These are phyloP conservation scores for Elaphomyces granulatus DNA, from an alignment of 495 filamentous ascomycete genomes.

Conservation along the genomic window DNA sequence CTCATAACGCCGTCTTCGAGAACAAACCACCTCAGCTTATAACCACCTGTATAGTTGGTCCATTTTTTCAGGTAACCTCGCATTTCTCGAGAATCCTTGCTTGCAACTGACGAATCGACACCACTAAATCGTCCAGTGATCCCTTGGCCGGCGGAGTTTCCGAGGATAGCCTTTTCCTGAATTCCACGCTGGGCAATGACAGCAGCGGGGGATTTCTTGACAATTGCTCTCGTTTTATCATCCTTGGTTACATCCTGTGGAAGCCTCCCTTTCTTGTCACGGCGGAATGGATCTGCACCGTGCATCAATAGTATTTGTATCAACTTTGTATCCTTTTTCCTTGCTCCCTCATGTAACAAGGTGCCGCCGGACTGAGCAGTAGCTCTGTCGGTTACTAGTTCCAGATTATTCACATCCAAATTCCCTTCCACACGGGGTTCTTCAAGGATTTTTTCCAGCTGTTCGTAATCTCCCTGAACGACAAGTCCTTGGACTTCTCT, in stretches of 20 bases:
- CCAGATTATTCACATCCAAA: constrained; percentile 78
- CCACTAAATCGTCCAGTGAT: constrained; percentile 35
- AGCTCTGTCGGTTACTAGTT: constrained; percentile 66
- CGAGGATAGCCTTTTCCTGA: constrained; percentile 90
- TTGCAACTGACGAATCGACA: constrained; percentile 49
- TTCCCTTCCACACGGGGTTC: constrained; percentile 72
- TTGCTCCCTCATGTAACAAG: constrained; percentile 83
- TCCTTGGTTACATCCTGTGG: constrained; percentile 97
- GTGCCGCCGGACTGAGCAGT: constrained; percentile 71
- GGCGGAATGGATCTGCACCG: constrained; percentile 91
- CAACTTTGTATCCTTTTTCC: constrained; percentile 66
- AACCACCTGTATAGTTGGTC: constrained; percentile 96
- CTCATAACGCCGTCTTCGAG: constrained; percentile 94
- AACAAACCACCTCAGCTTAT: constrained; percentile 95
- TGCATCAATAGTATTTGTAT: constrained; percentile 85
- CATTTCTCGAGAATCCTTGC: constrained; percentile 88
- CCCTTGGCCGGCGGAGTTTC: constrained; percentile 49
- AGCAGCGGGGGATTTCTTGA: constrained; percentile 90
- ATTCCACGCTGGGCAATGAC: constrained; percentile 89
- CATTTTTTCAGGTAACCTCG: constrained; percentile 98
- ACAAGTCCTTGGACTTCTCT: constrained; percentile 70
- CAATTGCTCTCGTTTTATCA: constrained; percentile 66
- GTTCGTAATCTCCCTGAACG: constrained; percentile 53
- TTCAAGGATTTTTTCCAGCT: constrained; percentile 61
- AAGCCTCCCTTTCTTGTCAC: constrained; percentile 88